Conservation (phyloP, 805 yeast species). For the Kregervanrija delftensis region DNA sequence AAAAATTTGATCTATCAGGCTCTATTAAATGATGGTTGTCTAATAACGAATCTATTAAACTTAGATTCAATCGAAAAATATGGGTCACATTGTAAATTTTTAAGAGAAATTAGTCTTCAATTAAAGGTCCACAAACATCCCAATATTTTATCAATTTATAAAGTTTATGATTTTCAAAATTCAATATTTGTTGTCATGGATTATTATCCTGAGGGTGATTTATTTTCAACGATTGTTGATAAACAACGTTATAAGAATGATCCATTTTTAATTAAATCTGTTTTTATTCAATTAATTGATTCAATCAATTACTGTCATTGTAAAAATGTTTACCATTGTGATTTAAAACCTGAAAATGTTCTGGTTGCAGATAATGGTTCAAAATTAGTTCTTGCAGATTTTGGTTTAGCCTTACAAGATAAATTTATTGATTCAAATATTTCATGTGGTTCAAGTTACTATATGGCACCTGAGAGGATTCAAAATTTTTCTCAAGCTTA, state of each 20-base stretch:
- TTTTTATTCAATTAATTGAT: constrained; percentile 70
- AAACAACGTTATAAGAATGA: constrained; percentile 51
- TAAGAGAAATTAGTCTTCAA: constrained; percentile 71
- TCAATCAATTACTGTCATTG: constrained; percentile 80
- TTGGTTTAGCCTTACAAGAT: constrained; percentile 75
- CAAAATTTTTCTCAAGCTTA: constrained; percentile 34
- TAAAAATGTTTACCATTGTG: constrained; percentile 84
- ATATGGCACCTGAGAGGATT: constrained; percentile 86
- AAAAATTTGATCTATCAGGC: constrained; percentile 19
- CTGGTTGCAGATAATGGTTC: constrained; percentile 55
- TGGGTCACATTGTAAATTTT: constrained; percentile 31
- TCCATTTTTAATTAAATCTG: constrained; percentile 45
- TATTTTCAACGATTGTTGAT: constrained; percentile 81
- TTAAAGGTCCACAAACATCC: constrained; percentile 71
- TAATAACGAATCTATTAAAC: constrained; percentile 27
- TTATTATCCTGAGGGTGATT: constrained; percentile 77
- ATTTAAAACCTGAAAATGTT: constrained; percentile 92
- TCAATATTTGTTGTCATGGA: constrained; percentile 77
- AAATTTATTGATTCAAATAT: constrained; percentile 55
- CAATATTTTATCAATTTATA: constrained; percentile 68
- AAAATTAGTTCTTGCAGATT: constrained; percentile 67
- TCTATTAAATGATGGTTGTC: constrained; percentile 18
- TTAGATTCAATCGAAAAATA: constrained; percentile 29
- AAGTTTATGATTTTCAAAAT: constrained; percentile 55
- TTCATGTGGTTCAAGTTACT: constrained; percentile 82